These are phyloP conservation scores for Oropetium thomaeum DNA, from an alignment of 176 grass and related monocot species.

Conservation along the genomic window DNA sequence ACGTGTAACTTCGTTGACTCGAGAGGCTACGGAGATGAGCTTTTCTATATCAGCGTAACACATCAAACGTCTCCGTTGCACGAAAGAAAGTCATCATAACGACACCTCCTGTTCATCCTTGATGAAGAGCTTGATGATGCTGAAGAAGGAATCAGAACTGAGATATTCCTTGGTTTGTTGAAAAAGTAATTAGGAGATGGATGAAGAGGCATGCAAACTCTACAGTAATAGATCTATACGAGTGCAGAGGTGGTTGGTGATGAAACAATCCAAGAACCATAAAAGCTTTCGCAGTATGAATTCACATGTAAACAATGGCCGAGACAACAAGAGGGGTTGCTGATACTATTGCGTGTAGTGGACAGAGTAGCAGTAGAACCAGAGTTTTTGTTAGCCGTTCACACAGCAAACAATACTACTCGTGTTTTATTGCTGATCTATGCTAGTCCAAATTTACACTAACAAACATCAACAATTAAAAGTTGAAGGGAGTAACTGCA, in stretches of 20 bases:
- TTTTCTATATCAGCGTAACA: not conserved
- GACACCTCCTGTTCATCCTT: not conserved
- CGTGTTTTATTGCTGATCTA: too few species aligned
- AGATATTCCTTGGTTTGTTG: not conserved
- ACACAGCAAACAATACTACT: not conserved
- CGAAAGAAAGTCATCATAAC: not conserved
- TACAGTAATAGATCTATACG: not conserved
- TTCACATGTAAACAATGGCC: not conserved
- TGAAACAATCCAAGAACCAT: not conserved
- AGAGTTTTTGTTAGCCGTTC: not conserved
- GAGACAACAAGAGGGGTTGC: not conserved
- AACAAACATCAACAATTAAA: too few species aligned
- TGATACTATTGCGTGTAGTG: not conserved
- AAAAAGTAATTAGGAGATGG: not conserved
- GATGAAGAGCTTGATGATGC: not conserved
- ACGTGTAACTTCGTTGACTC: conserved; percentile 26
- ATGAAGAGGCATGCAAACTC: not conserved
- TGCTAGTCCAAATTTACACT: too few species aligned
- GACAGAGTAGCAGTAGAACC: not conserved
- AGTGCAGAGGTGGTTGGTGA: not conserved
- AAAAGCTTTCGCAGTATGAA: too few species aligned
- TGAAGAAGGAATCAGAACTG: not conserved
- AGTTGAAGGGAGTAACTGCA: too few species aligned
- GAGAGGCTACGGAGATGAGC: not conserved
- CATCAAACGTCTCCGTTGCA: not conserved